Evolutionary conservation across 2,329 filamentous ascomycete genomes (phyloP), one percentile per base, ranked within the genome.

Genomic region (Onygena corvina): DNA sequence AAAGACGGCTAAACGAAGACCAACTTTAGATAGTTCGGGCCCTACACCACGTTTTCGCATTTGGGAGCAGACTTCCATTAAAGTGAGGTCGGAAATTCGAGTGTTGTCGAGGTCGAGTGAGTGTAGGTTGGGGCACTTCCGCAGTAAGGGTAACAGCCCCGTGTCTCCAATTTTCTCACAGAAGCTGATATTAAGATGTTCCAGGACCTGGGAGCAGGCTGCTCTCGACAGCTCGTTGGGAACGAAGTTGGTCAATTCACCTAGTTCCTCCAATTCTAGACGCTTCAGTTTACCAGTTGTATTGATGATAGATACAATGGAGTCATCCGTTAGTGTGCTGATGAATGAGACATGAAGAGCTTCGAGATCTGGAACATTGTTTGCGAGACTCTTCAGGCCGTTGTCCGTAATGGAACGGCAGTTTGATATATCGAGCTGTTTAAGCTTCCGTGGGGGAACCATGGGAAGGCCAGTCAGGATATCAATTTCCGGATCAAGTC

Each of bases 91-190:
- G 12, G 86, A 90, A 54, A 94, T 80, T 42, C 85, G 81, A 0
- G 90, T 96, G 64, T 96, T 96, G 69, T 98, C 92, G 74, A 96
- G 81, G 47, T 93, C 86, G 11, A 94, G 70, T 25, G 75, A 85
- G 44, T 73, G 73, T 11, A 96, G 74, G 11, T 70, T 74, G 0
- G 76, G 74, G 64, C 88, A 94, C 25, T 75, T 76, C 60, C 87
- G 86, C 57, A 96, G 73, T 2, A 95, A 71, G 0, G 85, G 84
- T 0, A 94, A 72, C 77, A 95, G 84, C 50, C 90, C 90, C 0
- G 73, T 70, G 61, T 96, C 92, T 20, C 87, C 81, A 1, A 98
- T 67, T 49, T 77, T 80, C 63, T 94, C 90, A 63, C 92, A 98
- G 64, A 88, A 94, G 59, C 86, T 90, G 57, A 96, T 76, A 48